Percentiles rank a stretch among this genome's conserved stretches.
phyloP scores from a whole-genome alignment of 83 land plant genomes.

The Diphasiastrum complanatum region DNA sequence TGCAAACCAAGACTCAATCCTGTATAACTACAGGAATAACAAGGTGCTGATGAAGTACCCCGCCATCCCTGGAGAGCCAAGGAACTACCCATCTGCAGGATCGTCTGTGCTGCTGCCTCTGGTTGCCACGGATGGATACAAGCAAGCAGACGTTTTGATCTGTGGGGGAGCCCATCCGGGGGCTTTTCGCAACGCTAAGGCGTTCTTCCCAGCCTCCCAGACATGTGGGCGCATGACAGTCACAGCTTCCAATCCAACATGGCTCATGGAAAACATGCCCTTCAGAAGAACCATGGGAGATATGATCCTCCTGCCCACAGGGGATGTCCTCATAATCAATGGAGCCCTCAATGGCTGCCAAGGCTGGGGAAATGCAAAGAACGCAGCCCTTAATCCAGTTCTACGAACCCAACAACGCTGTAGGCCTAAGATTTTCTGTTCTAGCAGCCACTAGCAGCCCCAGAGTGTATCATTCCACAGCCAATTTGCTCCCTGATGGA shows the following conservation, averaged over 20 bases:
- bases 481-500: constrained; percentile 21
- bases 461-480: constrained; percentile 21
- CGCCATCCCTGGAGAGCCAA: constrained; percentile 12
- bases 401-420: not conserved
- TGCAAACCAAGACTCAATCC: constrained; percentile 26
- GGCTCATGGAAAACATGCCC: constrained; percentile 26
- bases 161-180: constrained; percentile 25
- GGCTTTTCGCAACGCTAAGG: constrained; percentile 2
- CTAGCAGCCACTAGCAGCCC: constrained; percentile 4
- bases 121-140: not conserved
- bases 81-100: constrained; percentile 31
- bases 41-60: constrained; percentile 16
- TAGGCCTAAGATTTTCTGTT: not conserved
- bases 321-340: constrained; percentile 24
- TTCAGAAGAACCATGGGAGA: constrained; percentile 21
- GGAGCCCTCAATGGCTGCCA: constrained; percentile 17
- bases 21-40: constrained; percentile 17
- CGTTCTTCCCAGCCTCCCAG: constrained; percentile 5
- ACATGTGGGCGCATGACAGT: constrained; percentile 22
- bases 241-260: not conserved
- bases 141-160: constrained; percentile 19
- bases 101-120: constrained; percentile 31
- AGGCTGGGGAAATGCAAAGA: constrained; percentile 15
- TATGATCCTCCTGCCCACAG: constrained; percentile 19
- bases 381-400: constrained; percentile 12